Conservation (phyloP, 768 basidiomycete species). For the Rhodotorula diobovata region DNA sequence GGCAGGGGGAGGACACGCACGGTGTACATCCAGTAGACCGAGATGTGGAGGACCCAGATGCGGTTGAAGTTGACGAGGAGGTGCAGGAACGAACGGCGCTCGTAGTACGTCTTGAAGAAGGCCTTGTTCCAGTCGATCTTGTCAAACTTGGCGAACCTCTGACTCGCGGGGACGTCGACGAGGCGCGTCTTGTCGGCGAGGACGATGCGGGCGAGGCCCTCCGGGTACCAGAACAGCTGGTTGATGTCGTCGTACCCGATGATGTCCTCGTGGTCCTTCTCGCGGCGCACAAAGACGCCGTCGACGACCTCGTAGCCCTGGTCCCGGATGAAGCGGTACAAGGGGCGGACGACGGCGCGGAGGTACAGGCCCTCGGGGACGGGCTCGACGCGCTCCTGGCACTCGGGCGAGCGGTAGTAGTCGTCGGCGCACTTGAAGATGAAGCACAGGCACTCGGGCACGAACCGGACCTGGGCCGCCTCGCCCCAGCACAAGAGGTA, state of each 20-base stretch:
- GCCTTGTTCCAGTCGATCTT: slow-evolving; percentile 92
- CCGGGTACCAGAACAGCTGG: slow-evolving; percentile 99
- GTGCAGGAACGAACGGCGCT: slow-evolving; percentile 94
- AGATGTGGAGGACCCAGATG: slow-evolving; percentile 95
- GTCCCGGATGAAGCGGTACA: slow-evolving; percentile 94
- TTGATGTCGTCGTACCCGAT: slow-evolving; percentile 99
- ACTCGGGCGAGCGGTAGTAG: slow-evolving; percentile 98
- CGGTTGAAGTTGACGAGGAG: slow-evolving; percentile 99
- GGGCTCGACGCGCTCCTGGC: slow-evolving; percentile 83
- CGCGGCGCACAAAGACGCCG: slow-evolving; percentile 86
- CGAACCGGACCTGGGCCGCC: slow-evolving; percentile 92
- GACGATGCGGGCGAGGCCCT: slow-evolving; percentile 88
- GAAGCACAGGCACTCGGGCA: slow-evolving; percentile 95
- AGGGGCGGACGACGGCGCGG: slow-evolving; percentile 78
- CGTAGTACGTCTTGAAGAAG: slow-evolving; percentile 98
- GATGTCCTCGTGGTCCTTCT: slow-evolving; percentile 86
- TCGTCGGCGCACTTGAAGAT: slow-evolving; percentile 99
- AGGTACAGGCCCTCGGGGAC: slow-evolving; percentile 95
- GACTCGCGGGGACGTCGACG: slow-evolving; percentile 81
- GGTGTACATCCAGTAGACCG: slow-evolving; percentile 94
- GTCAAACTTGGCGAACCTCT: slow-evolving; percentile 95
- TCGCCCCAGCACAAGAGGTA: slow-evolving; percentile 97
- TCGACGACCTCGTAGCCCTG: slow-evolving; percentile 96
- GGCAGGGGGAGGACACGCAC: background rate
- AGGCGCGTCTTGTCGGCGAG: slow-evolving; percentile 86